Evolutionary conservation across 345 rosid genomes (phyloP).

Genomic region (Combretum micranthum): DNA sequence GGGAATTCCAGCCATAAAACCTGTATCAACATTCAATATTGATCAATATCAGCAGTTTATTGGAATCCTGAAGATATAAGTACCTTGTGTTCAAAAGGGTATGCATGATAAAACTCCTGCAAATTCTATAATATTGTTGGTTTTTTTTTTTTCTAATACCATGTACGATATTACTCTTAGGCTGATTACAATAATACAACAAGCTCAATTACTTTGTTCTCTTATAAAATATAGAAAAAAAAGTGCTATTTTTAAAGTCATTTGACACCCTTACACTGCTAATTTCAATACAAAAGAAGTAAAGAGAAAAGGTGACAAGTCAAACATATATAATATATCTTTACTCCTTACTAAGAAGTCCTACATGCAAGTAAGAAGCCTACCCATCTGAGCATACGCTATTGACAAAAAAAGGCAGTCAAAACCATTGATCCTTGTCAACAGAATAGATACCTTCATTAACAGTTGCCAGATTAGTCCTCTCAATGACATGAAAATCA

Average conservation of each 20-base stretch:
- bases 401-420: neutral
- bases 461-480: constrained; percentile 58
- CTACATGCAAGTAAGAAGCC: too few species aligned
- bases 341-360: too few species aligned
- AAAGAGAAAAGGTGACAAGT: too few species aligned
- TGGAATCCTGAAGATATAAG: neutral
- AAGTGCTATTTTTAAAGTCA: too few species aligned
- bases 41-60: neutral
- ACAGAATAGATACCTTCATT: constrained; percentile 53
- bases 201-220: neutral
- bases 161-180: too few species aligned
- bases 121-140: too few species aligned
- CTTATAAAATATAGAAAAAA: neutral
- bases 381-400: too few species aligned
- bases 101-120: neutral
- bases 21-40: constrained; percentile 26
- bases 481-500: constrained; percentile 53
- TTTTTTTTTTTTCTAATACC: too few species aligned
- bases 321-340: too few species aligned
- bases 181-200: neutral
- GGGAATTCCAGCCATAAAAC: constrained; percentile 58
- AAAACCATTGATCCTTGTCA: neutral
- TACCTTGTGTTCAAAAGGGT: neutral
- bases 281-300: too few species aligned
- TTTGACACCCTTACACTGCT: too few species aligned